Evolutionary conservation across 2,329 filamentous ascomycete species (phyloP).

Genomic region (Stemphylium beticola): DNA sequence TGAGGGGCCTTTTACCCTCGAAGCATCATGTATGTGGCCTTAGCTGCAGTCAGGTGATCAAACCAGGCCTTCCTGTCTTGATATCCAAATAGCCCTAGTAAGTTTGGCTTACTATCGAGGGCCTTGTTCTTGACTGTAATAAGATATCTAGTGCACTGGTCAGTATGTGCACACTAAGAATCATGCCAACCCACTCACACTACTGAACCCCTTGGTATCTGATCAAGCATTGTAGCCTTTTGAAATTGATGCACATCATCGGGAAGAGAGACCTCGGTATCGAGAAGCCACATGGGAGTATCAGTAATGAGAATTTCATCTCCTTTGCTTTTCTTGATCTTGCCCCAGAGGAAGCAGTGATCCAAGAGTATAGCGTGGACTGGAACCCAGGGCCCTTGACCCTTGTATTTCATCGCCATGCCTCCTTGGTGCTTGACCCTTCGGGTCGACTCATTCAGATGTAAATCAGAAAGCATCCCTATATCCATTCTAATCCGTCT

Average conservation of each 20-base stretch:
- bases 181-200: slow-evolving; percentile 5
- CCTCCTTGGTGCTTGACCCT: slow-evolving; percentile 30
- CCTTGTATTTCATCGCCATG: slow-evolving; percentile 38
- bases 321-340: slow-evolving; percentile 26
- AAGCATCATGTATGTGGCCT: background rate
- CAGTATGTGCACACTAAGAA: background rate
- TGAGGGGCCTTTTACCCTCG: no score
- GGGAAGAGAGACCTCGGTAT: slow-evolving; percentile 22
- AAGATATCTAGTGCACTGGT: slow-evolving; percentile 18
- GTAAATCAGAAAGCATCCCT: slow-evolving; percentile 21
- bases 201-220: slow-evolving; percentile 32
- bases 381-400: slow-evolving; percentile 39
- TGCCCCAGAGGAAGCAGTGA: slow-evolving; percentile 41
- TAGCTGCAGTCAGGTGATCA: slow-evolving; percentile 13
- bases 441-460: slow-evolving; percentile 22
- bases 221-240: slow-evolving; percentile 36
- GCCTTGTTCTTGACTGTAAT: slow-evolving; percentile 27
- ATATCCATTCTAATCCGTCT: slow-evolving; percentile 31
- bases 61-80: slow-evolving; percentile 29
- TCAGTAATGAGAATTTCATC: slow-evolving; percentile 27
- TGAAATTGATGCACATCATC: slow-evolving; percentile 24
- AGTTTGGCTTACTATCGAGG: slow-evolving; percentile 19
- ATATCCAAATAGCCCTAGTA: slow-evolving; percentile 23
- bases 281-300: slow-evolving; percentile 24
- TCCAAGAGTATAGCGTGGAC: slow-evolving; percentile 40